Conservation (phyloP, 139 green algal species). For the Chlorella vulgaris region DNA sequence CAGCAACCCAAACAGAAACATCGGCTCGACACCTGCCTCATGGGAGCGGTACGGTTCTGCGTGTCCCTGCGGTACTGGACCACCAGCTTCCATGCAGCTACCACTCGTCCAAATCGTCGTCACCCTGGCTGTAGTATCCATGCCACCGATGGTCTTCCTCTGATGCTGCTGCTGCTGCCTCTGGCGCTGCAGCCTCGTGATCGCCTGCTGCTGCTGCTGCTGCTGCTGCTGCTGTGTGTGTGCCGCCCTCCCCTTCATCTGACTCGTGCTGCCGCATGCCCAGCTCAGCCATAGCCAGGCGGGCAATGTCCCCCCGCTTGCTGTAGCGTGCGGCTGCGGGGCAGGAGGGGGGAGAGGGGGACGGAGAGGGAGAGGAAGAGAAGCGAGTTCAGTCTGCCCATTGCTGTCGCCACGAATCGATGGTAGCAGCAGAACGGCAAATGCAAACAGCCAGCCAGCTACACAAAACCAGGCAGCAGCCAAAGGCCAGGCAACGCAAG, state of each 20-base stretch:
- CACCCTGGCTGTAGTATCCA: constrained; percentile 3
- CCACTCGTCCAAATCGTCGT: constrained; percentile 35
- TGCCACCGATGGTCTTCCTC: constrained; percentile 25
- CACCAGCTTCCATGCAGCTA: neutral
- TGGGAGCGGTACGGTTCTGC: too few species aligned
- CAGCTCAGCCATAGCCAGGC: constrained; percentile 1
- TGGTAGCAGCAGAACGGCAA: too few species aligned
- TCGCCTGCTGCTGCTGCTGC: neutral
- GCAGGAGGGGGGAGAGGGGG: neutral
- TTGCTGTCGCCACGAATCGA: too few species aligned
- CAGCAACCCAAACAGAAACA: too few species aligned
- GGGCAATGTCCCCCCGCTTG: neutral
- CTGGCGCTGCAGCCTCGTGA: neutral
- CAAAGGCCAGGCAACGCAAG: too few species aligned
- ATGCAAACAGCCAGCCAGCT: neutral
- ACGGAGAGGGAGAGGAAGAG: neutral
- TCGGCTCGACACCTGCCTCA: too few species aligned
- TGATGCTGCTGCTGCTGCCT: neutral
- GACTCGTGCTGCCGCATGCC: neutral
- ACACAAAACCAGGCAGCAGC: too few species aligned
- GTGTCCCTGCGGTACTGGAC: too few species aligned
- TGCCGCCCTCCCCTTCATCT: too few species aligned
- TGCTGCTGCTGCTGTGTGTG: neutral
- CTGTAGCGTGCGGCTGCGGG: neutral
- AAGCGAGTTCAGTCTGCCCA: too few species aligned